Base-by-base conservation (phyloP, 2,329 filamentous ascomycete genomes). In the Stagonosporopsis chrysanthemi region DNA sequence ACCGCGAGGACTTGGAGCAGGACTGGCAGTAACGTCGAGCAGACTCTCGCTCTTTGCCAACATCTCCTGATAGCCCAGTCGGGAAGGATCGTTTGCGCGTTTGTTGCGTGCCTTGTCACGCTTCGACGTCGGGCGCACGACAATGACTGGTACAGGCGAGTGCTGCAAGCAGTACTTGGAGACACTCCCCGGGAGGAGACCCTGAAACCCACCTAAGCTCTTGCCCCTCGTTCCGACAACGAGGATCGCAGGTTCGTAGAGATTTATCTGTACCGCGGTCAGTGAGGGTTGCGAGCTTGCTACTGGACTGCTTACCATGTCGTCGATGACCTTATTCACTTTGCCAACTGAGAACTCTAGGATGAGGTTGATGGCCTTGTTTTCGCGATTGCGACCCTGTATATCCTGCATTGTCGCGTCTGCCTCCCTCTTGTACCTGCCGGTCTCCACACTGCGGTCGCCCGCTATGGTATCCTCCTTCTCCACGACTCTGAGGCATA, bases 121-220 rank as follows among this genome's bases (percentile, higher is more conserved):
- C 79, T 96, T 96, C 60, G 90, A 90, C 29, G 89, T 90, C 33
- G 93, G 92, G 4, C 93, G 86, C 9, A 97, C 93, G 29, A 97
- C 93, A 28, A 97, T 93, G 7, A 97, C 93, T 1, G 93, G 93
- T 1, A 97, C 91, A 0, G 93, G 92, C 1, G 91, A 96, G 74
- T 96, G 93, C 73, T 97, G 93, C 12, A 97, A 83, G 70, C 93
- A 97, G 78, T 97, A 97, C 73, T 97, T 97, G 24, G 91, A 96
- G 41, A 97, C 93, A 0, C 90, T 95, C 62, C 92, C 95, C 45
- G 91, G 91, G 39, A 97, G 85, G 28, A 97, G 81, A 44, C 91
- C 91, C 73, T 96, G 92, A 55, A 97, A 88, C 24, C 92, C 92
- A 31, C 91, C 91, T 1, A 96, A 82, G 35, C 90, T 94, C 52